Conservation (phyloP, 2,329 filamentous ascomycete species). For the Nemania diffusa region DNA sequence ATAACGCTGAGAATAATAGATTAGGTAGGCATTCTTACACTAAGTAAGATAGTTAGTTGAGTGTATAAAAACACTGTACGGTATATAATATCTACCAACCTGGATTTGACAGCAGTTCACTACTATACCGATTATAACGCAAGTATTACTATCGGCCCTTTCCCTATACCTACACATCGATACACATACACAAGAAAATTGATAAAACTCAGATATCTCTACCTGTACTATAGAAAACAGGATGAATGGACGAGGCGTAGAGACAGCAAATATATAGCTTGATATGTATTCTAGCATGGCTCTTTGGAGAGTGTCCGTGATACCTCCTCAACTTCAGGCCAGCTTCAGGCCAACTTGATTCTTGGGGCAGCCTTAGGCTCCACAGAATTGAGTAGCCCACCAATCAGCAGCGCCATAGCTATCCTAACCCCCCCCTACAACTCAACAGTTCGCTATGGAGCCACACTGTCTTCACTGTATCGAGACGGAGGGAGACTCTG, state of each 20-base stretch:
- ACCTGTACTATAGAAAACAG: no score
- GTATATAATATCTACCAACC: background rate
- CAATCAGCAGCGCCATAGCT: conserved; percentile 38
- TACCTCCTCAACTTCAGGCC: no score
- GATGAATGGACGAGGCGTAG: background rate
- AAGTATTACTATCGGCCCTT: no score
- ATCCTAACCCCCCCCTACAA: conserved; percentile 27
- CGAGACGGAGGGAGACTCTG: conserved; percentile 3
- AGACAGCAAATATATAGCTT: background rate
- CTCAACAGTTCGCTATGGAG: conserved; percentile 37
- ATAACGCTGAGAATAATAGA: conserved; percentile 29
- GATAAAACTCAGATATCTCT: no score
- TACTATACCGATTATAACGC: background rate
- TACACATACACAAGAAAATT: no score
- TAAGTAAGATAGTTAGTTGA: background rate
- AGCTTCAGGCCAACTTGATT: background rate
- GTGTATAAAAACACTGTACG: background rate
- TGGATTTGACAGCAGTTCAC: background rate
- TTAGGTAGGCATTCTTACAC: background rate
- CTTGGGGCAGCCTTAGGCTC: conserved; percentile 38
- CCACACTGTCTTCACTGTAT: conserved; percentile 23
- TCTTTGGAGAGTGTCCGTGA: background rate
- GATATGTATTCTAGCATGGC: background rate
- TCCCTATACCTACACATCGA: no score
- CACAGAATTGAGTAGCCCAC: conserved; percentile 41